Evolutionary conservation across 768 basidiomycete genomes (phyloP), one percentile per base, ranked within the genome.

Genomic region (Podaxis sp.): DNA sequence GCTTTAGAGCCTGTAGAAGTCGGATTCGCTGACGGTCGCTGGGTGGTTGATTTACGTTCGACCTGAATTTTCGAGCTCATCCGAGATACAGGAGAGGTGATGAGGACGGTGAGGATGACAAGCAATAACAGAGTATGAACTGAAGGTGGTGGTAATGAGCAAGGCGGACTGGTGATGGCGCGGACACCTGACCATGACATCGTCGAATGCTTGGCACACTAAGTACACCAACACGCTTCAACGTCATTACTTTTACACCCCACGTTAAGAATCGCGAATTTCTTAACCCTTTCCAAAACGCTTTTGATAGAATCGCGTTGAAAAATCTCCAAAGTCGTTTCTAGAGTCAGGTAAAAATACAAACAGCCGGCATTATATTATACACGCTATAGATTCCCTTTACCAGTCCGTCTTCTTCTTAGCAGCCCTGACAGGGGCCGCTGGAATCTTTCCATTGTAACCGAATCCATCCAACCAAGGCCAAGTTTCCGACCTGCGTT

Each of bases 381-480:
- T 22, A 28, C 24, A 33, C 24, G 11, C 24, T 49, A 54, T 22
- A 24, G 26, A 54, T 44, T 17, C 22, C 28, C 20, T 69, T 80
- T 73, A 94, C 92, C 92, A 94, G 48, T 94, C 92, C 72, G 84
- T 89, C 75, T 84, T 86, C 70, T 80, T 77, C 36, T 40, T 58
- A 17, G 71, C 71, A 52, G 72, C 71, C 70, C 78, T 81, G 20
- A 64, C 69, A 6, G 77, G 68, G 7, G 73, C 68, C 22, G 87
- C 77, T 2, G 89, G 87, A 58, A 94, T 92, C 73, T 88, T 90
- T 51, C 88, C 90, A 71, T 88, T 82, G 77, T 95, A 97, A 28
- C 95, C 95, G 65, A 96, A 91, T 38, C 96, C 97, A 71, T 99
- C 93, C 73, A 98, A 77, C 97, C 97, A 99, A 4, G 97, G 92